A percentile compares a stretch with the other conserved stretches of the same genome.
Evolutionary conservation across 305 asterid genomes (phyloP).

Genomic region (Stenogyne calaminthoides): DNA sequence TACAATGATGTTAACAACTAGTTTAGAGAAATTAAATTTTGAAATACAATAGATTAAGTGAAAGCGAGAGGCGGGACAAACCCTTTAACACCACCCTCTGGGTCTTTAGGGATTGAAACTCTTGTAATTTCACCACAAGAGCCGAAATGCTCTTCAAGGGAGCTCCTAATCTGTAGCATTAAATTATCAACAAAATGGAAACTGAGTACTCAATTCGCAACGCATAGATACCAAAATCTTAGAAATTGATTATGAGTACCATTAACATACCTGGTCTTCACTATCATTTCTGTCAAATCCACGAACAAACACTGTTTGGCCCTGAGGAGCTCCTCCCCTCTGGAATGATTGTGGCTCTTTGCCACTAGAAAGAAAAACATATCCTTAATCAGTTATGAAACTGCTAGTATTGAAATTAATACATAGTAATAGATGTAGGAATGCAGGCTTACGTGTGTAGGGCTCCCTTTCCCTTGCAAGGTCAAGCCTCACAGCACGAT

Average conservation of each 20-base stretch:
- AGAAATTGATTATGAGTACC: not conserved
- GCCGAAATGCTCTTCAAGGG: conserved; percentile 66
- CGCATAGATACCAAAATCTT: not conserved
- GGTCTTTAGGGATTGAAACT: conserved; percentile 60
- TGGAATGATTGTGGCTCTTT: conserved; percentile 52
- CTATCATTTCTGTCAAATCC: conserved; percentile 59
- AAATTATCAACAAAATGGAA: not conserved
- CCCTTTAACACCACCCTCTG: conserved; percentile 74
- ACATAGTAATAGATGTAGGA: no score
- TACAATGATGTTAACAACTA: no score
- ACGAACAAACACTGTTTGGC: conserved; percentile 59
- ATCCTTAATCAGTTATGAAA: not conserved
- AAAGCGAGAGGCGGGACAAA: conserved; percentile 26
- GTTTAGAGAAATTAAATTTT: not conserved
- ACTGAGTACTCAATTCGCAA: not conserved
- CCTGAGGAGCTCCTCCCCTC: conserved; percentile 48
- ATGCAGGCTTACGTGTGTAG: conserved; percentile 44
- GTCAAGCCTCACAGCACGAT: conserved; percentile 74
- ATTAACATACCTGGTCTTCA: conserved; percentile 52
- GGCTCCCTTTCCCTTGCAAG: conserved; percentile 65
- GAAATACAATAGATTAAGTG: not conserved
- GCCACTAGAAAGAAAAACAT: conserved; percentile 34
- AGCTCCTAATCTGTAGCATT: conserved; percentile 54
- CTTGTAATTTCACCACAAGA: conserved; percentile 75
- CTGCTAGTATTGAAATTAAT: not conserved